Evolutionary conservation across 2,329 filamentous ascomycete species (phyloP).

Genomic region (Pezicula radicicola): DNA sequence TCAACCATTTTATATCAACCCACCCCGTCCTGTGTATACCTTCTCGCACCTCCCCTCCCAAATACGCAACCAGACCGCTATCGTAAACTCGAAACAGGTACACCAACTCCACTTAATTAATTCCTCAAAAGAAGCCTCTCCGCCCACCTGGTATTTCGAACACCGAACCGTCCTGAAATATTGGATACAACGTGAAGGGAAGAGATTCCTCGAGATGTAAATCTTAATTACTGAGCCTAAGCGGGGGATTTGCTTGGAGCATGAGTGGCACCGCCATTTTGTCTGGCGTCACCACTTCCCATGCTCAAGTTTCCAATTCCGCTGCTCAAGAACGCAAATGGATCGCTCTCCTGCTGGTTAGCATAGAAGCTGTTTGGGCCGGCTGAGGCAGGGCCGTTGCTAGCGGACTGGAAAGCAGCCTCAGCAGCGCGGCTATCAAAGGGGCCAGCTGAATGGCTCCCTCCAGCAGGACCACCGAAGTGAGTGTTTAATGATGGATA

Average conservation of each 20-base stretch:
- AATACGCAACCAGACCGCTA: background rate
- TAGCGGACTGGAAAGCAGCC: constrained; percentile 87
- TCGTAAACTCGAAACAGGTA: constrained; percentile 18
- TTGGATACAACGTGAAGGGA: constrained; percentile 25
- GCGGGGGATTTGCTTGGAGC: constrained; percentile 32
- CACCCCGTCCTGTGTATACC: constrained; percentile 18
- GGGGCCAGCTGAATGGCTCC: constrained; percentile 77
- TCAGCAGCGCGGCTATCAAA: constrained; percentile 94
- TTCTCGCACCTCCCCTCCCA: constrained; percentile 8
- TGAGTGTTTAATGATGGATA: constrained; percentile 84
- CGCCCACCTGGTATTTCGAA: constrained; percentile 14
- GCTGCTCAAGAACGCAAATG: constrained; percentile 75
- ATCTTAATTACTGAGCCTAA: constrained; percentile 15
- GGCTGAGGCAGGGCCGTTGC: constrained; percentile 75
- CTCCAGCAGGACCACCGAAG: constrained; percentile 69
- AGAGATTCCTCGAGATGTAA: constrained; percentile 21
- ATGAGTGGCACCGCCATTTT: constrained; percentile 49
- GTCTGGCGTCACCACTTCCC: constrained; percentile 59
- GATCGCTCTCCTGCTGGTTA: constrained; percentile 62
- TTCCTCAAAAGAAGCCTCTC: constrained; percentile 26
- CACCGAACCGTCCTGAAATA: constrained; percentile 29
- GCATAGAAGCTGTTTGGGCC: constrained; percentile 70
- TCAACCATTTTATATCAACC: constrained; percentile 9
- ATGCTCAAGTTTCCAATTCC: constrained; percentile 73
- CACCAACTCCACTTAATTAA: constrained; percentile 18